Base-by-base conservation (phyloP, 352 stramenopile genomes). In the Phytophthora cajani region DNA sequence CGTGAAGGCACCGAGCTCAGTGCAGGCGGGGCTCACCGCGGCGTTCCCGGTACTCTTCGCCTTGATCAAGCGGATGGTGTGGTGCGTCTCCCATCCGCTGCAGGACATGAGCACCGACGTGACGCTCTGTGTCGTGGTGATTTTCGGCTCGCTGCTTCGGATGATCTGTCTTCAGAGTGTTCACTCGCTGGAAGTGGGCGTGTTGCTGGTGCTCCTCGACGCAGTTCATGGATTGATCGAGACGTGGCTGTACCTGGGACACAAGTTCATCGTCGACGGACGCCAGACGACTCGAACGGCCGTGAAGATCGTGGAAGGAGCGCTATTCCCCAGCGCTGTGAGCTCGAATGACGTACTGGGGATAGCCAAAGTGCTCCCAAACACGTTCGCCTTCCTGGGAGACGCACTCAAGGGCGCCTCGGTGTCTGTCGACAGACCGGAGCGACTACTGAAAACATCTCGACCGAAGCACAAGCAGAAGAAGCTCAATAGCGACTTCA, bases 31-130 rank as follows among this genome's bases (percentile, higher is more conserved):
- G 2, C 50, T 77, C n/a, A 71, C 64, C 2, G 19, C 75, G 14
- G 8, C 38, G 3, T 71, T 74, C 36, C 51, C 51, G 27, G 64
- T 67, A n/a, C 12, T 71, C 10, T 68, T 69, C 12, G 44, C 60
- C 0, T 1, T 56, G 7, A 33, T 74, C 25, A 77, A 77, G 61
- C 68, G 69, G n/a, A 52, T 67, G n/a, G 25, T 70, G 8, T 74
- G 72, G 64, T 54, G 30, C 4, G 66, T 69, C 14, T 55, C 68
- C 0, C 25, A 61, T 12, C 68, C 59, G 2, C 60, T 79, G 3
- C 55, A 56, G n/a, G 72, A 79, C 46, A 58, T 79, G 40, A 69
- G 59, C 17, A 79, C 60, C 2, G 72, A 74, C 19, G 60, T 71
- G 10, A 71, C 60, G 1, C n/a, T 79, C 16, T 79, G 69, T 36